phyloP scores from a whole-genome alignment of 768 basidiomycete genomes.

The Clavulina sp. region DNA sequence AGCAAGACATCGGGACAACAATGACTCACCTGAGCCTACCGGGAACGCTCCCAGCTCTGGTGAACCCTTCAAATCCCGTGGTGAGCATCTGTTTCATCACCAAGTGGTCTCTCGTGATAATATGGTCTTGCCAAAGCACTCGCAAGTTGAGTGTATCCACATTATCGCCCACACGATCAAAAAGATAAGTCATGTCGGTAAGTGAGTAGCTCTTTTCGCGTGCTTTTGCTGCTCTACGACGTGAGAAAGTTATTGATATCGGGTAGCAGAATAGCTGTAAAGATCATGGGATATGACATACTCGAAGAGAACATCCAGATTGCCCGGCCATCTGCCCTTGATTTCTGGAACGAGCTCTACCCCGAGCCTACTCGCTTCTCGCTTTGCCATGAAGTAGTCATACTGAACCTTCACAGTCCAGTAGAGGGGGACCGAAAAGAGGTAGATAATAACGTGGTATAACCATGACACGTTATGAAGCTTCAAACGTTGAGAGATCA shows the following conservation, averaged over 20 bases:
- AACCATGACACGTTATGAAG: not conserved
- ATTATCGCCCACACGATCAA: too few relatives aligned
- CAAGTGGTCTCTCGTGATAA: constrained; percentile 6
- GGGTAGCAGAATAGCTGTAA: not conserved
- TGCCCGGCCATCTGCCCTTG: not conserved
- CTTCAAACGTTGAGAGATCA: not conserved
- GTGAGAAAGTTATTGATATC: not conserved
- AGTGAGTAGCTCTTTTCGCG: not conserved
- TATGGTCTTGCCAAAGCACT: not conserved
- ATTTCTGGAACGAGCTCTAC: not conserved
- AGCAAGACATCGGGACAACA: too few relatives aligned
- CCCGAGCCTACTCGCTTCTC: not conserved
- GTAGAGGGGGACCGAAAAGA: not conserved
- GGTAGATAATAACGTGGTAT: not conserved
- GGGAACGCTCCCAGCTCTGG: constrained; percentile 8
- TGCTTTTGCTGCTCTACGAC: not conserved
- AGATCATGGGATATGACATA: not conserved
- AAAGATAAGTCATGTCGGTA: not conserved
- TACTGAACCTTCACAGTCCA: not conserved
- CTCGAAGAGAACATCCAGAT: not conserved
- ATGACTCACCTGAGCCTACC: constrained; percentile 2
- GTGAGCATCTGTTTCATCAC: constrained; percentile 7
- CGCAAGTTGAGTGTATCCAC: not conserved
- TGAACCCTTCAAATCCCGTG: constrained; percentile 7
- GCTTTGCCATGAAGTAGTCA: not conserved